Conservation (phyloP, 73 alveolate genomes). For the Paramecium sonneborni region DNA sequence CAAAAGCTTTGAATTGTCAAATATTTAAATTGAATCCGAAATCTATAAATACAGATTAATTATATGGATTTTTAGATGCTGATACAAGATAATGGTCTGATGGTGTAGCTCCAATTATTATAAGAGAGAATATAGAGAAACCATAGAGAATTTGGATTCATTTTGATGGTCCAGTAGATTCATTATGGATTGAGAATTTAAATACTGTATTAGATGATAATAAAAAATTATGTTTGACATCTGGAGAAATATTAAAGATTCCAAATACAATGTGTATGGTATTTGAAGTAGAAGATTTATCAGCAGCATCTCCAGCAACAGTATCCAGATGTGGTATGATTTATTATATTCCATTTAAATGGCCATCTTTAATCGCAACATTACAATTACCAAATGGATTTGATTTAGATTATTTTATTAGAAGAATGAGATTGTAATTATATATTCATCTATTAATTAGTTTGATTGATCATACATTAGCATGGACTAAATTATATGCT, state of each 20-base stretch:
- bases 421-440: constrained; percentile 23
- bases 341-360: constrained; percentile 88
- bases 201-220: constrained; percentile 94
- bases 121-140: constrained; percentile 56
- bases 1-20: background rate
- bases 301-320: constrained; percentile 99
- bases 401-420: constrained; percentile 26
- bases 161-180: constrained; percentile 99
- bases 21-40: constrained; percentile 71
- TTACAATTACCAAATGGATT: background rate
- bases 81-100: constrained; percentile 77
- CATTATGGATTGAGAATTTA: constrained; percentile 99
- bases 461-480: background rate
- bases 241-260: constrained; percentile 97
- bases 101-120: constrained; percentile 69
- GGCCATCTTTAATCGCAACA: background rate
- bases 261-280: constrained; percentile 86
- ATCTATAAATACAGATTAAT: constrained; percentile 69
- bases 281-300: constrained; percentile 96
- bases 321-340: constrained; percentile 99
- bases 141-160: constrained; percentile 84
- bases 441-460: background rate
- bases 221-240: constrained; percentile 91
- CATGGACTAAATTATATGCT: background rate
- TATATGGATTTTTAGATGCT: constrained; percentile 78